These are phyloP conservation scores for Cadophora luteo-olivacea DNA, from an alignment of 2,329 filamentous ascomycete species.

Conservation along the genomic window DNA sequence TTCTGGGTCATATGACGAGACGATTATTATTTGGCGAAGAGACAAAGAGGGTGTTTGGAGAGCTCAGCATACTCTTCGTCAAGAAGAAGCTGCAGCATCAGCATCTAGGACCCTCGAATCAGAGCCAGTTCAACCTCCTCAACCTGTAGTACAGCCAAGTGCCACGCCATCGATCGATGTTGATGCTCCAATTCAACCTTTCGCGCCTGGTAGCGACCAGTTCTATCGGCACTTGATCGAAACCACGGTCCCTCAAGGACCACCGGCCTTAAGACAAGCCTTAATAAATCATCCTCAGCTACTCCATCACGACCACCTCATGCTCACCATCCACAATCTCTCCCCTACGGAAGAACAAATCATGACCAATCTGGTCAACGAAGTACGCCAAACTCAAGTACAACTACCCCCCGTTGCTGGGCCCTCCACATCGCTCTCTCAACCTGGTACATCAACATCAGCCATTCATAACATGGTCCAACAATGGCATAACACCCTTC, in stretches of 20 bases:
- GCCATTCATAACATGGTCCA: neutral
- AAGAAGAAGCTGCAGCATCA: slow-evolving; percentile 70
- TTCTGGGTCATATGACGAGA: slow-evolving; percentile 95
- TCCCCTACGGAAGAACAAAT: slow-evolving; percentile 26
- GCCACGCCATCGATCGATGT: slow-evolving; percentile 11
- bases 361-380: slow-evolving; percentile 31
- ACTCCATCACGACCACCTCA: slow-evolving; percentile 31
- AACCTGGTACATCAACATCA: neutral
- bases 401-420: neutral
- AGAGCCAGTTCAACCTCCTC: slow-evolving; percentile 15
- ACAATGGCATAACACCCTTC: slow-evolving; percentile 7
- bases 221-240: slow-evolving; percentile 61
- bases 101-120: slow-evolving; percentile 45
- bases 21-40: slow-evolving; percentile 92
- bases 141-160: slow-evolving; percentile 9
- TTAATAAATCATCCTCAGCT: slow-evolving; percentile 39
- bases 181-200: slow-evolving; percentile 32
- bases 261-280: slow-evolving; percentile 47
- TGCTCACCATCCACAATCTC: slow-evolving; percentile 29
- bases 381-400: slow-evolving; percentile 26
- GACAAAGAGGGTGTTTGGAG: slow-evolving; percentile 87
- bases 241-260: slow-evolving; percentile 57
- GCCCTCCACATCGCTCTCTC: neutral
- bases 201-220: slow-evolving; percentile 45
- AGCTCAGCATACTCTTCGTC: slow-evolving; percentile 74